These are phyloP conservation scores for Triticum dicoccoides DNA, from an alignment of 176 grass and related monocot genomes.

Conservation along the genomic window DNA sequence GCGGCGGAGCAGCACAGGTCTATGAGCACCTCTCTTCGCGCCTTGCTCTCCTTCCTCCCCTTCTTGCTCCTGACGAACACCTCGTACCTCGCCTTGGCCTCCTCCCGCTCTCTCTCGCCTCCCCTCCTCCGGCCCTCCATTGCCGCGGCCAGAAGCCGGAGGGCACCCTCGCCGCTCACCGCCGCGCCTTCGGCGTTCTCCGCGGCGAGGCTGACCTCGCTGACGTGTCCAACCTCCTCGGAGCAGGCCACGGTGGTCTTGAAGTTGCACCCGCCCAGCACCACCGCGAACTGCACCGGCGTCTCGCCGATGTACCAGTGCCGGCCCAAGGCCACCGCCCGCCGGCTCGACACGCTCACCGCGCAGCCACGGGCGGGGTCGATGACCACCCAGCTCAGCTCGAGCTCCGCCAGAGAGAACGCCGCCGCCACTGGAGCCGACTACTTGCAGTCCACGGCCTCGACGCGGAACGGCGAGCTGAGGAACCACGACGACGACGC, in stretches of 20 bases:
- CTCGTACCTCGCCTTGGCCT: slow-evolving; percentile 33
- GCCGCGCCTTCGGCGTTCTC: slow-evolving; percentile 57
- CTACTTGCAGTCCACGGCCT: slow-evolving; percentile 51
- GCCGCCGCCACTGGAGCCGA: neutral
- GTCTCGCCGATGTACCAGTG: slow-evolving; percentile 78
- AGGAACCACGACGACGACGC: slow-evolving; percentile 54
- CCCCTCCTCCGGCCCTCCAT: slow-evolving; percentile 40
- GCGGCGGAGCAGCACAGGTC: slow-evolving; percentile 61
- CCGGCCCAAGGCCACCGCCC: slow-evolving; percentile 43
- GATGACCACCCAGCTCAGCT: slow-evolving; percentile 61
- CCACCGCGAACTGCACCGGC: slow-evolving; percentile 56
- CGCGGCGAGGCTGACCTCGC: slow-evolving; percentile 42
- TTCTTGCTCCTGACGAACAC: slow-evolving; percentile 41
- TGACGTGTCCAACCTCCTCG: slow-evolving; percentile 31
- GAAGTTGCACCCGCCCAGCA: slow-evolving; percentile 49
- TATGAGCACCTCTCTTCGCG: slow-evolving; percentile 40
- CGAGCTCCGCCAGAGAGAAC: slow-evolving; percentile 35
- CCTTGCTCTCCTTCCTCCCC: slow-evolving; percentile 47
- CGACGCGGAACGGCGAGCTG: slow-evolving; percentile 57
- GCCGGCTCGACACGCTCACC: slow-evolving; percentile 57
- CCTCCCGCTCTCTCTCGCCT: slow-evolving; percentile 2
- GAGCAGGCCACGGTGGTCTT: slow-evolving; percentile 43
- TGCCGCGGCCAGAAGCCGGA: slow-evolving; percentile 40
- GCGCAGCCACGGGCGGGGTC: slow-evolving; percentile 44
- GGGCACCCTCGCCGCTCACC: slow-evolving; percentile 36